phyloP scores from a whole-genome alignment of 768 basidiomycete genomes.

The Boletus coccyginus region DNA sequence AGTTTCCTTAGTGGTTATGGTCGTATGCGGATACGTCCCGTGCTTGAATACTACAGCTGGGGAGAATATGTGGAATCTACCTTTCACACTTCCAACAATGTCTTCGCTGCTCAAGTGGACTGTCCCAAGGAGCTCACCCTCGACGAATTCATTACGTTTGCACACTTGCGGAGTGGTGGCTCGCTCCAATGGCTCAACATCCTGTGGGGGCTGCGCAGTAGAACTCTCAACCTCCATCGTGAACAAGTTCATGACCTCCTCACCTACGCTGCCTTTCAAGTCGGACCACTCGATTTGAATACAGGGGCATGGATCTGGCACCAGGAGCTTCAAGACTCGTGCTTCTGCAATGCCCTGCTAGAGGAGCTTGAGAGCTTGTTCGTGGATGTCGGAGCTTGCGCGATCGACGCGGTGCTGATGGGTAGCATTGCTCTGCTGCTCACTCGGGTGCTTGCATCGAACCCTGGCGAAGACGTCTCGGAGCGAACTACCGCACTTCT shows the following conservation, averaged over 20 bases:
- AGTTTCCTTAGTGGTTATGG: too few relatives aligned
- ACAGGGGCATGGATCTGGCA: not conserved
- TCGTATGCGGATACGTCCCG: too few relatives aligned
- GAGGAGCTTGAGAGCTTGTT: not conserved
- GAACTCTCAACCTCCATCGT: not conserved
- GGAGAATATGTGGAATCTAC: too few relatives aligned
- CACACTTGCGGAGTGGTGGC: not conserved
- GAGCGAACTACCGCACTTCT: not conserved
- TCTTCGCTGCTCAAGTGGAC: not conserved
- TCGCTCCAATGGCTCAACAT: not conserved
- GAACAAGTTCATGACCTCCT: not conserved
- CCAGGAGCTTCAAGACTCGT: not conserved
- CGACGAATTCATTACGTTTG: not conserved
- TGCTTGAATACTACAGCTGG: too few relatives aligned
- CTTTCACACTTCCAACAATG: not conserved
- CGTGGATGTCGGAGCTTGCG: not conserved
- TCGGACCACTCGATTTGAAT: conserved; percentile 21
- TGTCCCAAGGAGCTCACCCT: not conserved
- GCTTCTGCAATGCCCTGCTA: not conserved
- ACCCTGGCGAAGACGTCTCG: not conserved
- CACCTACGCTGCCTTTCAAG: not conserved
- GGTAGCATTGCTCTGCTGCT: not conserved
- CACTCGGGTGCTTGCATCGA: not conserved
- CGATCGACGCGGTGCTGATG: not conserved
- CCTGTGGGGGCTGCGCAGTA: not conserved